Conservation (phyloP, 2,329 filamentous ascomycete species). For the Ilyonectria destructans region DNA sequence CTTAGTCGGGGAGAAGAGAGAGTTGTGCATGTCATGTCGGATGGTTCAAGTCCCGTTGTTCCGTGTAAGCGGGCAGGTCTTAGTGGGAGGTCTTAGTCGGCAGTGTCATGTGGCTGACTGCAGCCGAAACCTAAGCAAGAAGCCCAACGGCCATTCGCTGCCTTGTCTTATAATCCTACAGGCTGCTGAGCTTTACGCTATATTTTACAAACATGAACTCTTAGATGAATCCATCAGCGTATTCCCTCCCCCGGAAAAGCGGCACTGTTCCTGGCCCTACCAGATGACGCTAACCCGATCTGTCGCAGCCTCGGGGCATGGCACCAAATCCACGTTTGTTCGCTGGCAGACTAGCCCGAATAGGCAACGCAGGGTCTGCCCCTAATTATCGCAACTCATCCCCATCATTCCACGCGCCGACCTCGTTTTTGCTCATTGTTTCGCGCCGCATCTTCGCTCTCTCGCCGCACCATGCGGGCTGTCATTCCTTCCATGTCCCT, state of each 20-base stretch:
- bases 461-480: slow-evolving; percentile 42
- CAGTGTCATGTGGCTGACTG: too few species aligned
- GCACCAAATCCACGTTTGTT: not conserved
- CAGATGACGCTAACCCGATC: not conserved
- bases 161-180: too few species aligned
- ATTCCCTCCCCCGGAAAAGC: not conserved
- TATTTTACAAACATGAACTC: slow-evolving; percentile 25
- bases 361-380: slow-evolving; percentile 13
- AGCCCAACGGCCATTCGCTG: too few species aligned
- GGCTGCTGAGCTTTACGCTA: too few species aligned
- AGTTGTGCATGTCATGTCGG: too few species aligned
- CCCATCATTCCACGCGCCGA: slow-evolving; percentile 24
- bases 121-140: too few species aligned
- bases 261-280: not conserved
- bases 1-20: too few species aligned
- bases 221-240: too few species aligned
- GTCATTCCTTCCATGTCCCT: slow-evolving; percentile 38
- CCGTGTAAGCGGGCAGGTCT: too few species aligned
- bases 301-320: not conserved
- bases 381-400: slow-evolving; percentile 24
- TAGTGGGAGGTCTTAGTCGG: too few species aligned
- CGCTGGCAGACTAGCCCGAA: not conserved
- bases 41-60: too few species aligned
- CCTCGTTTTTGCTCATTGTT: not conserved
- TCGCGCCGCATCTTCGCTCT: slow-evolving; percentile 14